These are phyloP conservation scores for Spongispora temasekensis DNA, from an alignment of 1,284 basidiomycete genomes.

Conservation along the genomic window DNA sequence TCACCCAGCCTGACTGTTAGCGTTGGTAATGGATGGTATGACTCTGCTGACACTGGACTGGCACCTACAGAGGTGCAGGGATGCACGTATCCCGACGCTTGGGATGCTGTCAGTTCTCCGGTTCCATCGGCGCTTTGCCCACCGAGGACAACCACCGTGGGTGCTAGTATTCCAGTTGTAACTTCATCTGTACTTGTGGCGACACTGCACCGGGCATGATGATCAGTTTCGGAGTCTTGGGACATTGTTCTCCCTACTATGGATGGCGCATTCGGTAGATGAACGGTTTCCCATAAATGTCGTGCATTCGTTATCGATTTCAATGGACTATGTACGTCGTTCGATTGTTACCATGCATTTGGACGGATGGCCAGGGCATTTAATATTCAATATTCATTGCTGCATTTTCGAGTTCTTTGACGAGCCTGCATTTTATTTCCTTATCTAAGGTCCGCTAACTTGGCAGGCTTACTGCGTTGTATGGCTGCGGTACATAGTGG, in stretches of 20 bases:
- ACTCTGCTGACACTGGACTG: slow-evolving; percentile 54
- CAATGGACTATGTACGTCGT: no score
- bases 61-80: slow-evolving; percentile 61
- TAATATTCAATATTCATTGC: no score
- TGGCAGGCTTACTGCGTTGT: no score
- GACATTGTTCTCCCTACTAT: background rate
- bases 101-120: slow-evolving; percentile 50
- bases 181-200: background rate
- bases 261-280: background rate
- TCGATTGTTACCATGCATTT: no score
- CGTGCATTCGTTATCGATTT: background rate
- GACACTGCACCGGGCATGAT: slow-evolving; percentile 9
- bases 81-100: slow-evolving; percentile 67
- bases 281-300: background rate
- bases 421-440: no score
- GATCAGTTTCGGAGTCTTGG: background rate
- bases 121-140: slow-evolving; percentile 50
- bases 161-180: slow-evolving; percentile 4
- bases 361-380: no score
- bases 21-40: slow-evolving; percentile 74
- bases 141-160: slow-evolving; percentile 35
- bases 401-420: background rate
- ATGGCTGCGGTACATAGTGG: no score
- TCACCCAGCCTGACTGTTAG: slow-evolving; percentile 52
- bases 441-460: no score